Percentiles rank a stretch among this genome's conserved stretches.
These are phyloP conservation scores for Mantamonas sphyraenae DNA, from an alignment of 78 protist species.

Conservation along the genomic window DNA sequence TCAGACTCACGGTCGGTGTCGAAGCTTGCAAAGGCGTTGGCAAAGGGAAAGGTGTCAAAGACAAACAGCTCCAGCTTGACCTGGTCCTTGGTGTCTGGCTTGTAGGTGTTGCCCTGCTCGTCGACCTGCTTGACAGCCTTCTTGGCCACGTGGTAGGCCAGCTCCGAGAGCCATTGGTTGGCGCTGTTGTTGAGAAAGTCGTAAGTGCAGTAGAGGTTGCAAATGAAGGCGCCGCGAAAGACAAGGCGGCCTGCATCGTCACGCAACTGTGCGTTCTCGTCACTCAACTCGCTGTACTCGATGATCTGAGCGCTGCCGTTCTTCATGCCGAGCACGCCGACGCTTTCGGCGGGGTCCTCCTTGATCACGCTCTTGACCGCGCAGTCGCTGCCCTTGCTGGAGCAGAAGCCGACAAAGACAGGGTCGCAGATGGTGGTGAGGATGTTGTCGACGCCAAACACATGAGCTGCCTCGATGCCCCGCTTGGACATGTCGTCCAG, in stretches of 20 bases:
- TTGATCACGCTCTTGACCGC: slow-evolving; percentile 80
- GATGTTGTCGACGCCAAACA: slow-evolving; percentile 86
- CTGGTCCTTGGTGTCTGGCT: slow-evolving; percentile 27
- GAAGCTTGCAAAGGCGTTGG: slow-evolving; percentile 15
- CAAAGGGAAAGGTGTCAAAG: slow-evolving; percentile 79
- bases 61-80: slow-evolving; percentile 84
- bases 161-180: neutral
- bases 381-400: slow-evolving; percentile 33
- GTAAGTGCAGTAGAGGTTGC: slow-evolving; percentile 62
- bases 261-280: slow-evolving; percentile 28
- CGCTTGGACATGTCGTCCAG: slow-evolving; percentile 54
- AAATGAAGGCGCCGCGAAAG: slow-evolving; percentile 75
- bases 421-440: slow-evolving; percentile 85
- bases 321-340: slow-evolving; percentile 49
- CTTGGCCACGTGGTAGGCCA: slow-evolving; percentile 64
- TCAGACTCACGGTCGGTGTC: slow-evolving; percentile 51
- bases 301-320: slow-evolving; percentile 18
- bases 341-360: slow-evolving; percentile 76
- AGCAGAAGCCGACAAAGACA: slow-evolving; percentile 67
- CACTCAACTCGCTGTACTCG: slow-evolving; percentile 85
- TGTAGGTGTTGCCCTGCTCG: neutral
- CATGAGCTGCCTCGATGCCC: slow-evolving; percentile 65
- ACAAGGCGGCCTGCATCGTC: slow-evolving; percentile 42
- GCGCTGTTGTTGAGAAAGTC: slow-evolving; percentile 43
- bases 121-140: slow-evolving; percentile 71